A percentile compares a stretch with the other conserved stretches of the same genome.
phyloP scores from a whole-genome alignment of 768 basidiomycete species.

The Phallus indusiatus region DNA sequence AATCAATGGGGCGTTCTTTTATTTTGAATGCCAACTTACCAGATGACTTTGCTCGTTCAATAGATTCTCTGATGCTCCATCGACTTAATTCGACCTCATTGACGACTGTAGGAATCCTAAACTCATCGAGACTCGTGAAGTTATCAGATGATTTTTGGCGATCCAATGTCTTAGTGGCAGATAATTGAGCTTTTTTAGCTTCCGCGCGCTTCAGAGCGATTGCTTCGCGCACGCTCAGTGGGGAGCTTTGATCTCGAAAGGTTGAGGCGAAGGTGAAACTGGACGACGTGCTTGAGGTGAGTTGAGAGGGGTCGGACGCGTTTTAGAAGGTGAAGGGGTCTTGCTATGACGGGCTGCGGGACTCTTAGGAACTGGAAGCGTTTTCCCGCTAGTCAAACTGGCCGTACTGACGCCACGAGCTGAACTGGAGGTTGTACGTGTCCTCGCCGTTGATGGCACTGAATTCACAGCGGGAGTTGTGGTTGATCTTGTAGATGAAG shows the following conservation, averaged over 20 bases:
- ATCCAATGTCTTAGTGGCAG: slow-evolving; percentile 12
- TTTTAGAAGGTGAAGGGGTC: slow-evolving; percentile 5
- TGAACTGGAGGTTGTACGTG: no score
- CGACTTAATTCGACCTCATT: slow-evolving; percentile 49
- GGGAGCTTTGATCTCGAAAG: slow-evolving; percentile 10
- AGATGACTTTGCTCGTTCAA: slow-evolving; percentile 68
- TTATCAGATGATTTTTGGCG: not conserved
- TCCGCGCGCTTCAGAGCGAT: slow-evolving; percentile 75
- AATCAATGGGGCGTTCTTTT: slow-evolving; percentile 23
- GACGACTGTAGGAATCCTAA: no score
- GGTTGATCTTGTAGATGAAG: no score
- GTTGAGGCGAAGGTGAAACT: slow-evolving; percentile 4
- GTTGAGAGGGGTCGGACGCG: not conserved
- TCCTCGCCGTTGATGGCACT: not conserved
- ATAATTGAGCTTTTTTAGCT: slow-evolving; percentile 47
- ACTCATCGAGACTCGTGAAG: slow-evolving; percentile 7
- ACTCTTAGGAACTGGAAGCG: not conserved
- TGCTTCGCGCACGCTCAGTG: slow-evolving; percentile 58
- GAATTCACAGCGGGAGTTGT: no score
- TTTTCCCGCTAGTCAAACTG: not conserved
- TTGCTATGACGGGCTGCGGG: slow-evolving; percentile 3
- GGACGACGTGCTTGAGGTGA: slow-evolving; percentile 1
- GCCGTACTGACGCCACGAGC: no score
- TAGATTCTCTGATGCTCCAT: slow-evolving; percentile 60
- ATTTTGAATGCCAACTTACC: slow-evolving; percentile 37